Base-by-base conservation (phyloP, 306 rosid species). In the Cicer cuneatum region DNA sequence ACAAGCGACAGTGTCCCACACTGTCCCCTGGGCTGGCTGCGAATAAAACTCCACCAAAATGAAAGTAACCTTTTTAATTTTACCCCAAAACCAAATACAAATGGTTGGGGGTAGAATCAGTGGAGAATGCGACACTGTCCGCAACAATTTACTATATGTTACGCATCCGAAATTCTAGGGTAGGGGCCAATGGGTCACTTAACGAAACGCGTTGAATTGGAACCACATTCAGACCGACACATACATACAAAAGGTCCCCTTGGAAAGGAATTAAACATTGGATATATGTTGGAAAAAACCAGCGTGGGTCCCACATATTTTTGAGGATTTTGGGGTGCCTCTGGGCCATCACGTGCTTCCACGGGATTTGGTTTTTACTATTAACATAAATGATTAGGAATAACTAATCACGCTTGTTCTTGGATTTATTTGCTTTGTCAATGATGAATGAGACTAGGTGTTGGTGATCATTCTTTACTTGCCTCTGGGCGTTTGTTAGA, bases 321-420 rank as follows among this genome's bases (percentile, higher is more conserved):
- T 8, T 45, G 45, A 35, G 10, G 43, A 13, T 56, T 56, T 63
- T 16, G 62, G 78, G 62, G 78, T 49, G 46, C 48, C 42, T 58
- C 12, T 73, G 66, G 66, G 60, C 63, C 51, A 39, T 74, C 80
- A 72, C 79, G 67, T 71, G 81, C 78, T 62, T 40, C 10, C 54
- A 8, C 45, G 16, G 10, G 70, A 12, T 24, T 24, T 1, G 35
- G 13, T 47, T 5, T 6, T 4, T 8, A 10, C 10, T 12, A 46
- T 45, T 42, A 45, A 29, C 75, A 10, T 38, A 53, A 40, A 54
- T 19, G 83, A 70, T 79, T 83, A 71, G 76, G 59, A 79, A 51
- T 24, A 18, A 33, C 2, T 61, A 61, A 38, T 61, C 67, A 61
- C 2, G 67, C 1, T 61, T 61, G 46, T 11, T 14, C 10, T 61